These are phyloP conservation scores for Mixia osmundae DNA, from an alignment of 1,284 basidiomycete genomes.

Conservation along the genomic window DNA sequence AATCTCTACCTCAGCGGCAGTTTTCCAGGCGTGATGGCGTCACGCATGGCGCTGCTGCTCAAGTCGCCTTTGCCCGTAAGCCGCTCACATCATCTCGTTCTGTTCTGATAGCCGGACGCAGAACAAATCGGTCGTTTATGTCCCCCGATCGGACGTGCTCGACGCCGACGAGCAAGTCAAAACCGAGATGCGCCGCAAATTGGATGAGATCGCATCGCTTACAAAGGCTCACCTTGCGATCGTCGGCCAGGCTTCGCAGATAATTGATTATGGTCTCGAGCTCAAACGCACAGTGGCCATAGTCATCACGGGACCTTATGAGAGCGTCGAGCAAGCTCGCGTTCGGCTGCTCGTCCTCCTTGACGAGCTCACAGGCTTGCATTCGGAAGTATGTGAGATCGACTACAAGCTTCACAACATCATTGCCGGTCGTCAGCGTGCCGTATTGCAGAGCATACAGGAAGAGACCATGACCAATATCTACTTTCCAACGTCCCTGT, in stretches of 20 bases:
- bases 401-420: conserved; percentile 87
- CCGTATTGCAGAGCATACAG: conserved; percentile 70
- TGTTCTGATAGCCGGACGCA: conserved; percentile 21
- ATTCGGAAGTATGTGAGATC: conserved; percentile 74
- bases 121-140: conserved; percentile 66
- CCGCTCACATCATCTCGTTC: conserved; percentile 11
- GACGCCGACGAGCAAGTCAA: conserved; percentile 70
- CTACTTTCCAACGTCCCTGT: conserved; percentile 73
- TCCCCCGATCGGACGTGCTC: conserved; percentile 74
- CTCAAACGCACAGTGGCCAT: conserved; percentile 81
- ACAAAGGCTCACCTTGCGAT: conserved; percentile 75
- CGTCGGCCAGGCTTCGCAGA: conserved; percentile 20
- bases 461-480: conserved; percentile 96
- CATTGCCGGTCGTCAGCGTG: conserved; percentile 71
- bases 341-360: conserved; percentile 77
- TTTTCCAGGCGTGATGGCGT: conserved; percentile 77
- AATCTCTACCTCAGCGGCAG: conserved; percentile 78
- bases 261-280: conserved; percentile 43
- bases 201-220: conserved; percentile 77
- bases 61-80: conserved; percentile 61
- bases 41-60: conserved; percentile 66
- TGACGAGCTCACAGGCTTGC: conserved; percentile 73
- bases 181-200: conserved; percentile 54
- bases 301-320: conserved; percentile 58
- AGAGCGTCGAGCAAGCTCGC: conserved; percentile 74